These are phyloP conservation scores for Lactarius hengduanensis DNA, from an alignment of 768 basidiomycete genomes.

Conservation along the genomic window DNA sequence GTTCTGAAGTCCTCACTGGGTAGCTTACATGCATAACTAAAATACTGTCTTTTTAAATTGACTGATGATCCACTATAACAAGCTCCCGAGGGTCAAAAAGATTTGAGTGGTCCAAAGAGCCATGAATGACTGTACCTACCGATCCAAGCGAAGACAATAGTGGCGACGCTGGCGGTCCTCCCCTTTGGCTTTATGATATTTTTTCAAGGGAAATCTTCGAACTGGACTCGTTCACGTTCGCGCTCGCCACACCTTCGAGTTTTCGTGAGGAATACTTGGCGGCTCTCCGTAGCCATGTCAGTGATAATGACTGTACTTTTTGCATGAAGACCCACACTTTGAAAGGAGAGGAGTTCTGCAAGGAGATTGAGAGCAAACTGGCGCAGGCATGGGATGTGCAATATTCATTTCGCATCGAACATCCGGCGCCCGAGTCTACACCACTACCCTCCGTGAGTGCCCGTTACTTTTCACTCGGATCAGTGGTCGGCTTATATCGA, in stretches of 20 bases:
- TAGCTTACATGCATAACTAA: too few species aligned
- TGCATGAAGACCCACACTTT: conserved; percentile 5
- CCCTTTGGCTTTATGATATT: not conserved
- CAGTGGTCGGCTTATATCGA: not conserved
- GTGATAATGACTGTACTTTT: not conserved
- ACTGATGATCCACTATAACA: too few species aligned
- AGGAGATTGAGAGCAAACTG: not conserved
- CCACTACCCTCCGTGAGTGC: not conserved
- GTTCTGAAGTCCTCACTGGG: too few species aligned
- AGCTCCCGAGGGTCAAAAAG: too few species aligned
- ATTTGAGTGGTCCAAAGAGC: too few species aligned
- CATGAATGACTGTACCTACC: too few species aligned
- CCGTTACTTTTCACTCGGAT: not conserved
- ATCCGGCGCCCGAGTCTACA: not conserved
- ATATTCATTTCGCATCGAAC: not conserved
- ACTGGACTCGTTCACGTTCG: not conserved
- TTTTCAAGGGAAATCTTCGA: not conserved
- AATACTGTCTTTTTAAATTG: too few species aligned
- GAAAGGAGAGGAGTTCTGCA: conserved; percentile 4
- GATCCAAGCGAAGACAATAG: not conserved
- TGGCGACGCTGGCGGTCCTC: not conserved
- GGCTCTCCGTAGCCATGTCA: not conserved
- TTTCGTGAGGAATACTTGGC: not conserved
- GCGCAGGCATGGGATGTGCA: not conserved
- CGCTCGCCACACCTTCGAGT: not conserved